Percentiles rank a stretch among this genome's conserved stretches.
Conservation (phyloP, 1,284 basidiomycete genomes). For the Marasmius fiardii region DNA sequence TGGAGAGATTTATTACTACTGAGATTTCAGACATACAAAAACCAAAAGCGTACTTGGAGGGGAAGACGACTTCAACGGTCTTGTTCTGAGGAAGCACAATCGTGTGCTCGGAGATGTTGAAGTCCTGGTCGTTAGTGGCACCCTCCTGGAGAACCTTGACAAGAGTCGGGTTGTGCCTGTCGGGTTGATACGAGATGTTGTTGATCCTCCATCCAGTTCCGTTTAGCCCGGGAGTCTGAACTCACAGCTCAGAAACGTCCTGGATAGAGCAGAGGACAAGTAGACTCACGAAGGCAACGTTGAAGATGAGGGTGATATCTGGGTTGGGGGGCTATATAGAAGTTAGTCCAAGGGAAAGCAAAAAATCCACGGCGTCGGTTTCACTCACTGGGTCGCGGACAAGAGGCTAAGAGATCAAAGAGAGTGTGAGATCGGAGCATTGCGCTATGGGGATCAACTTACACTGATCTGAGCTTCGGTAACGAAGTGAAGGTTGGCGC, state of each 20-base stretch:
- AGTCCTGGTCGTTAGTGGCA: constrained; percentile 20
- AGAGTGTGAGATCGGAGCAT: background rate
- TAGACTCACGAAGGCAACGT: no score
- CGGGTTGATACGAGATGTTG: constrained; percentile 23
- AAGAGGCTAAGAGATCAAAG: background rate
- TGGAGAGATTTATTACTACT: background rate
- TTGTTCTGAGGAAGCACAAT: constrained; percentile 23
- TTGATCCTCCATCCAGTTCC: constrained; percentile 23
- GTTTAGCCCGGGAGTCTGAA: background rate
- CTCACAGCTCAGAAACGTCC: no score
- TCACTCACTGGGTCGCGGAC: background rate
- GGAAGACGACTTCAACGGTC: constrained; percentile 18
- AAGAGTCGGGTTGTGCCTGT: constrained; percentile 24
- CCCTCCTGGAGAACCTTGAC: constrained; percentile 22
- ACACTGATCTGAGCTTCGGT: background rate
- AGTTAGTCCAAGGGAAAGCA: constrained; percentile 20
- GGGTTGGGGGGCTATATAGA: constrained; percentile 1
- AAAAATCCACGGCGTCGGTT: constrained; percentile 23
- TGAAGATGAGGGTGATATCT: background rate
- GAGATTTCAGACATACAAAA: no score
- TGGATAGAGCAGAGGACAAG: no score
- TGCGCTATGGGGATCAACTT: background rate
- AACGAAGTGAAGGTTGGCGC: background rate
- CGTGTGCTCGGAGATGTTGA: constrained; percentile 26
- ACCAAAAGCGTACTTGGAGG: constrained; percentile 4